Evolutionary conservation across 2,329 filamentous ascomycete species (phyloP), one percentile per base, ranked within the genome.

Genomic region (Aspergillus fumigatiaffinis): DNA sequence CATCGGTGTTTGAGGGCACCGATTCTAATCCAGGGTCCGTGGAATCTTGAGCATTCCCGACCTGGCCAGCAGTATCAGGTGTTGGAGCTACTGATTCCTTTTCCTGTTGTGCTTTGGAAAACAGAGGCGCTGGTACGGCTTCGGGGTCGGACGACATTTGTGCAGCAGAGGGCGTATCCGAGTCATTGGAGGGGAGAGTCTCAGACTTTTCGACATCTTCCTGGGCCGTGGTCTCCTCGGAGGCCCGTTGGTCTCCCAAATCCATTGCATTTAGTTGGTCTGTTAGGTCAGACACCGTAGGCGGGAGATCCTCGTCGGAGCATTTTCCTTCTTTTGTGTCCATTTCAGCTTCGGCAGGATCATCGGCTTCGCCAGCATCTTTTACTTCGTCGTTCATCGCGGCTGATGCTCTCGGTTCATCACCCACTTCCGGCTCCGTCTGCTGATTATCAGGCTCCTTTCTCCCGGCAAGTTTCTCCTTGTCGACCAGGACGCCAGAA

Each of bases 401-500:
- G 21, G 20, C 64, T 50, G 61, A 50, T 7, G 52, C 21, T 23
- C 54, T 58, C 61, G 55, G 66, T 47, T 55, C 54, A 54, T 66
- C 54, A 53, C 60, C 57, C 48, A 58, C 44, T 51, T 68, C 63
- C 66, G 61, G 50, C 50, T 65, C 57, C 9, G 57, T 56, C 41
- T 68, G 59, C 51, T 66, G 65, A 56, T 59, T 68, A 25, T 61
- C 62, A 38, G 71, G 71, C 23, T 75, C 71, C 56, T 78, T 79
- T 69, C 86, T 86, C 63, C 87, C 82, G 57, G 89, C 85, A 60
- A 89, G 85, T 41, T 87, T 89, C 1, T 83, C 84, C 52, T 90
- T 87, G 60, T 92, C 89, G 20, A 84, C 85, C 66, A 91, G 83
- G 58, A 91, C 88, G 29, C 86, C 87, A 49, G 84, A 83, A 25